Evolutionary conservation across 2,329 filamentous ascomycete genomes (phyloP).

Genomic region (Boeremia exigua): DNA sequence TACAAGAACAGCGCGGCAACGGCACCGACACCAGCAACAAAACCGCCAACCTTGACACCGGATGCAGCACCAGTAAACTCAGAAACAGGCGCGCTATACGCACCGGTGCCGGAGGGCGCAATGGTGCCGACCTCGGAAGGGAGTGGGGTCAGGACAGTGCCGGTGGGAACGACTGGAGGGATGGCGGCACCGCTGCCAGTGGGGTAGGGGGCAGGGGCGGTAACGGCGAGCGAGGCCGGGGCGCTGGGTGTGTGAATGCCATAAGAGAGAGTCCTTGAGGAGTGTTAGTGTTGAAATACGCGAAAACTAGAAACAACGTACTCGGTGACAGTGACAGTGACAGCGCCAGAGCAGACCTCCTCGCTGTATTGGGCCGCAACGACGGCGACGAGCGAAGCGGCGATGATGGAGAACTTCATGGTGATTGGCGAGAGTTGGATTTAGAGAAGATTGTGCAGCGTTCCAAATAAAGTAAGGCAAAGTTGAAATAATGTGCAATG

Average conservation of each 20-base stretch:
- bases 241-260: conserved; percentile 32
- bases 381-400: conserved; percentile 33
- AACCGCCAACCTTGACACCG: conserved; percentile 37
- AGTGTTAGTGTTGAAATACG: conserved; percentile 4
- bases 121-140: conserved; percentile 23
- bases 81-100: conserved; percentile 27
- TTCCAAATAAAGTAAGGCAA: background rate
- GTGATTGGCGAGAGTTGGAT: conserved; percentile 13
- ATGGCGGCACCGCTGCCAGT: conserved; percentile 20
- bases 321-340: conserved; percentile 40
- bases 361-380: conserved; percentile 29
- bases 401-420: conserved; percentile 44
- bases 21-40: conserved; percentile 43
- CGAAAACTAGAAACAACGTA: conserved; percentile 13
- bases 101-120: conserved; percentile 29
- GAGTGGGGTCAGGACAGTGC: conserved; percentile 13
- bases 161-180: conserved; percentile 25
- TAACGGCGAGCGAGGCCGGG: conserved; percentile 26
- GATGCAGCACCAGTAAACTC: conserved; percentile 45
- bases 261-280: conserved; percentile 17
- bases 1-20: conserved; percentile 47
- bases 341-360: conserved; percentile 29
- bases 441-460: conserved; percentile 11
- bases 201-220: conserved; percentile 36
- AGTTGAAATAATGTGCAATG: conserved; percentile 7